Base-by-base conservation (phyloP, 352 stramenopile species). In the Pythium aphanidermatum region DNA sequence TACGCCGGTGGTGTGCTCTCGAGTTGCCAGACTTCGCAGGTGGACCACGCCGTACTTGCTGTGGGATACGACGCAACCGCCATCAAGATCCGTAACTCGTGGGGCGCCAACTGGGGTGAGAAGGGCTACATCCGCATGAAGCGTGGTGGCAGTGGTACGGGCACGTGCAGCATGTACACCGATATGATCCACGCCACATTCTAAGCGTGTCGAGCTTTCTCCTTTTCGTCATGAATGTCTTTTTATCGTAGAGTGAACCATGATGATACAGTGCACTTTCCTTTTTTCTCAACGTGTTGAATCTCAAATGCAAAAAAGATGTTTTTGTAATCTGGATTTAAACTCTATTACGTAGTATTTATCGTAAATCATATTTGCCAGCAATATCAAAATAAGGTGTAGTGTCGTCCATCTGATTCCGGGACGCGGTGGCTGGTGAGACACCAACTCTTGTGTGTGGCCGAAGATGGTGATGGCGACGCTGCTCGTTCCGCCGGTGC, bases 81-180 rank as follows among this genome's bases (percentile, higher is more conserved):
- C 24, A 96, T 92, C 68, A 97, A 96, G 51, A 77, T 98, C 27
- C 96, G 95, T 40, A 99, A 99, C 68, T 97, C 94, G 38, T 99
- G 94, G 36, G 11, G 41, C 29, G 29, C 19, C 23, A 17, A 12
- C 38, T 97, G 92, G 89, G 92, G 92, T 31, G 81, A 93, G 45
- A 58, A 80, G 29, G 96, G 94, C 31, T 98, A 96, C 76, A 95
- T 98, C 39, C 77, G 78, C 42, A 76, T 98, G 12, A 65, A 85
- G 20, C 88, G 39, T 75, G 87, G 64, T 70, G 74, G 40, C 30
- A 52, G 17, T 37, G 60, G 41, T 53, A 60, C 37, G 49, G 72
- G 58, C 26, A 63, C 28, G 47, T 64, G 43, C 46, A 36, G 29
- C 82, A 68, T 63, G 77, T 47, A 54, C 40, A 40, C 46, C 27